Evolutionary conservation across 1,139 yeast genomes (phyloP).

Genomic region (Saccharomyces hybrid): DNA sequence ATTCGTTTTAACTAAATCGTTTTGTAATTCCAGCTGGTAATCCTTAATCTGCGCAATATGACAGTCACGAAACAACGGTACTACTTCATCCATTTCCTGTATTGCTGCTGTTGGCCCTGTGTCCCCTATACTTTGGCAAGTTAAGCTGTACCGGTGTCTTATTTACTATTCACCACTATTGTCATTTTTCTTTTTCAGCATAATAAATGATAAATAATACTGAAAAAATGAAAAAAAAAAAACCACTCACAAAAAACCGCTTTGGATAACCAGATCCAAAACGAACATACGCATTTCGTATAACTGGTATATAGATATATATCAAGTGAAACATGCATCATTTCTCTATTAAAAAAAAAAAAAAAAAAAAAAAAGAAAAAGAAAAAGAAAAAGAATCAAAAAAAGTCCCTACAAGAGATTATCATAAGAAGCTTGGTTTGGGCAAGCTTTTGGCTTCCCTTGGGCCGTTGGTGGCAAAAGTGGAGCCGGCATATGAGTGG

Average conservation of each 20-base stretch:
- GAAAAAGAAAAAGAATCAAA: not conserved
- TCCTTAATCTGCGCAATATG: constrained; percentile 10
- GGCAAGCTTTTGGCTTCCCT: constrained; percentile 10
- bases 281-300: not conserved
- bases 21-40: constrained; percentile 5
- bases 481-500: constrained; percentile 30
- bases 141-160: not conserved
- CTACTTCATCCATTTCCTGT: constrained; percentile 2
- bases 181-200: not conserved
- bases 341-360: constrained; percentile 5
- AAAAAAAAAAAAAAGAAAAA: constrained; percentile 1
- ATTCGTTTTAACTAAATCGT: constrained; percentile 7
- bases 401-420: constrained; percentile 1
- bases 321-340: not conserved
- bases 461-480: constrained; percentile 23
- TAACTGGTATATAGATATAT: not conserved
- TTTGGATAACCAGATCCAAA: not conserved
- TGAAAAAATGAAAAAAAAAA: not conserved
- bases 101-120: too few species aligned
- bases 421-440: constrained; percentile 15
- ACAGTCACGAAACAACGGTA: constrained; percentile 7
- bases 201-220: not conserved
- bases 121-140: not conserved
- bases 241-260: not conserved
- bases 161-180: not conserved